Percentiles rank a stretch among this genome's conserved stretches.
Evolutionary conservation across 805 yeast species (phyloP).

Genomic region (Metschnikowia gelsemii): DNA sequence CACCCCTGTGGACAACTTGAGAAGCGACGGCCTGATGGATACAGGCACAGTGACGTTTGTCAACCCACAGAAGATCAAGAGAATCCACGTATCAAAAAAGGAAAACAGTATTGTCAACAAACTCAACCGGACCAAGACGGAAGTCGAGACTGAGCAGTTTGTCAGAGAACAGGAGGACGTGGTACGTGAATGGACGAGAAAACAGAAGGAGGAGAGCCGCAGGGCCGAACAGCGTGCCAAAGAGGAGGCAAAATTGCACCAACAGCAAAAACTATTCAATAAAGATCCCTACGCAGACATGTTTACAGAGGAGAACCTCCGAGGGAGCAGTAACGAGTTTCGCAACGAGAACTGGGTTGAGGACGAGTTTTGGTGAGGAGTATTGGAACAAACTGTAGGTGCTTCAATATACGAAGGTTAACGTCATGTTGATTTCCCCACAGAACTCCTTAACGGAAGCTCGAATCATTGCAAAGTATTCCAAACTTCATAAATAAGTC

Average conservation of each 20-base stretch:
- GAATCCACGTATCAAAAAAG: conserved; percentile 52
- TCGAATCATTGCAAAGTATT: too few relatives aligned
- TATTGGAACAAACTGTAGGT: too few relatives aligned
- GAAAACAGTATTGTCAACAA: conserved; percentile 61
- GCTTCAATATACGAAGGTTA: too few relatives aligned
- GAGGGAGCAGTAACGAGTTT: conserved; percentile 45
- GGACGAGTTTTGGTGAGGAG: conserved; percentile 45
- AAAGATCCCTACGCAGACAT: conserved; percentile 42
- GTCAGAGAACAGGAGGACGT: conserved; percentile 29
- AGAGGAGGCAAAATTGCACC: conserved; percentile 36
- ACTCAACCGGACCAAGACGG: conserved; percentile 62
- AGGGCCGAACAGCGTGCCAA: conserved; percentile 27
- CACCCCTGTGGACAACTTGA: conserved; percentile 72
- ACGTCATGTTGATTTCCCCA: too few relatives aligned
- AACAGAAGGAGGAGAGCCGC: conserved; percentile 41
- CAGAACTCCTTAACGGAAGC: too few relatives aligned
- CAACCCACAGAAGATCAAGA: conserved; percentile 52
- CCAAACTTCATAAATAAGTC: too few relatives aligned
- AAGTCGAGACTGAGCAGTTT: conserved; percentile 48
- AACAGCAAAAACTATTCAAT: conserved; percentile 40
- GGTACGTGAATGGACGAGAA: conserved; percentile 35
- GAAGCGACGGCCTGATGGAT: conserved; percentile 69
- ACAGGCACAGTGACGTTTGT: conserved; percentile 77
- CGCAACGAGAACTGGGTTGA: conserved; percentile 52
- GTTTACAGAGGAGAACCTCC: conserved; percentile 46